Evolutionary conservation across 768 basidiomycete genomes (phyloP).

Genomic region (Russula ochroleuca): DNA sequence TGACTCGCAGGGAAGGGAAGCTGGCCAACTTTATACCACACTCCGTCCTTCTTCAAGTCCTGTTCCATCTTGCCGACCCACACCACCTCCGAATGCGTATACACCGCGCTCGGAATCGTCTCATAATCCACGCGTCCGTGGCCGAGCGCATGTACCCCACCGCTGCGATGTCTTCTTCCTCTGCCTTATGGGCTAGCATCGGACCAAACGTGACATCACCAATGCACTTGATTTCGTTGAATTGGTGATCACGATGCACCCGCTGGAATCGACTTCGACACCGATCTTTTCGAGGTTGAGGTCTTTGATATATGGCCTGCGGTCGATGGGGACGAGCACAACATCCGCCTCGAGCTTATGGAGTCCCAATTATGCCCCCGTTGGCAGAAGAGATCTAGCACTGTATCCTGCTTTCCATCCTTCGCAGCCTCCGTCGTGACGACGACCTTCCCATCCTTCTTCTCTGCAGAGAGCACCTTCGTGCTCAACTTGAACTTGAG

Average conservation of each 20-base stretch:
- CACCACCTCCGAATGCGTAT: constrained; percentile 88
- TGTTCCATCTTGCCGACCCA: constrained; percentile 99
- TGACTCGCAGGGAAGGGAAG: constrained; percentile 96
- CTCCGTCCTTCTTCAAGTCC: constrained; percentile 85
- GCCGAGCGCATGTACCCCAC: constrained; percentile 83
- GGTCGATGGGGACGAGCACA: constrained; percentile 92
- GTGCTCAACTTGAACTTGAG: constrained; percentile 98
- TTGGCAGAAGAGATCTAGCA: constrained; percentile 32
- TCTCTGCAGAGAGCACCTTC: constrained; percentile 87
- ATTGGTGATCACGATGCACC: too few relatives aligned
- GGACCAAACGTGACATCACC: constrained; percentile 99
- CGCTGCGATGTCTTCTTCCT: constrained; percentile 97
- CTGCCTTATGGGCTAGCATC: constrained; percentile 96
- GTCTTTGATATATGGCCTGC: constrained; percentile 83
- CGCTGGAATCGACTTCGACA: constrained; percentile 84
- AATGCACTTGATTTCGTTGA: constrained; percentile 95
- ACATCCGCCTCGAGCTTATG: constrained; percentile 83
- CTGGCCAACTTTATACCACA: constrained; percentile 88
- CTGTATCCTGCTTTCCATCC: constrained; percentile 87
- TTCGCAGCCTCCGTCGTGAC: constrained; percentile 89
- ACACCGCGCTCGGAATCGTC: constrained; percentile 92
- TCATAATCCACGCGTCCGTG: constrained; percentile 98
- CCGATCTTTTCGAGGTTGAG: constrained; percentile 89
- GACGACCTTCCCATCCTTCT: constrained; percentile 79
- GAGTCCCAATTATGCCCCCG: neutral